Evolutionary conservation across 1,284 basidiomycete genomes (phyloP), one percentile per base, ranked within the genome.

Genomic region (Irpex sp.): DNA sequence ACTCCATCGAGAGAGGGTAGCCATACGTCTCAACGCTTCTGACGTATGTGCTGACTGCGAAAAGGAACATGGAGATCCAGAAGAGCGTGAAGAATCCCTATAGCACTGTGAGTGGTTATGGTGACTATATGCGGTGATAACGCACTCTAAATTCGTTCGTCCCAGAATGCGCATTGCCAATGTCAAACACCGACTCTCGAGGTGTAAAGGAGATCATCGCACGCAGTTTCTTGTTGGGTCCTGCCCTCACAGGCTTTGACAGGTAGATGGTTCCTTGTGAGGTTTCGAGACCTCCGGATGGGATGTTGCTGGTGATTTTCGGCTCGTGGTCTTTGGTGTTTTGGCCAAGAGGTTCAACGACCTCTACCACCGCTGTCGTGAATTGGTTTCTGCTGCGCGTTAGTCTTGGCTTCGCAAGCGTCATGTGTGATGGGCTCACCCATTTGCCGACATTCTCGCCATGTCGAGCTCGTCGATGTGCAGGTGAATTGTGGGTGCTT

Each of bases 71-170:
- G 21, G 89, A 93, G 70, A 88, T 84, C 86, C 95, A 97, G 76
- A 97, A 97, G 59, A 98, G 82, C 1, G 90, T 85, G 75, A 94
- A 97, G 80, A 97, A 97, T 0, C 95, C 95, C 86, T 90, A 68
- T 36, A 36, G 33, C 23, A 16, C 39, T 47, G 57, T 61, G 42
- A 63, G 42, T 42, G 7, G 10, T 19, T 10, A 10, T 12, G 49
- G 55, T 37, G 9, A 35, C 16, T 16, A 59, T 33, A 35, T 21
- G 19, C 33, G 19, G 37, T n/a, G 16, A 45, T n/a, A 19, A 77
- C 84, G 60, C 71, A 89, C 88, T 67, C 95, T 83, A 72, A 98
- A 96, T 72, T 94, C 87, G 75, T 98, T 95, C 8, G 82, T 75
- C 47, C 84, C 84, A 16, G 88, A 88, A 12, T 74, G 74, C 66